Evolutionary conservation across 768 basidiomycete species (phyloP), one percentile per base, ranked within the genome.

Genomic region (Botryobasidium botryosum): DNA sequence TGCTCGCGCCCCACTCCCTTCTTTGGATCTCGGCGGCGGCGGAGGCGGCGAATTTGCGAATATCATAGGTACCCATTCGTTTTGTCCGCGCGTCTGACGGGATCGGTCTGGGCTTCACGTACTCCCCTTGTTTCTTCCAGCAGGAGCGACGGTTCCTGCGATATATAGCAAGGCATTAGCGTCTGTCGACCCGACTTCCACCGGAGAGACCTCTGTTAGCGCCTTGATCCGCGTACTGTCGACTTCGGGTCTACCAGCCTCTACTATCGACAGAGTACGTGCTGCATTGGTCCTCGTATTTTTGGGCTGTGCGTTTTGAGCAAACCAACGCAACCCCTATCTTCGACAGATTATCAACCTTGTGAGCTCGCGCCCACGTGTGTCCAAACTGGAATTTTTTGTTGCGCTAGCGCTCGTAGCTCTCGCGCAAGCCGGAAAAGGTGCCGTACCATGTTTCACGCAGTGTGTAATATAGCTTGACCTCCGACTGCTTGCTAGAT

Each of bases 351-450:
- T 96, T 53, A 80, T 94, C 45, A 87, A 82, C 60, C 67, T 91
- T 18, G 86, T 88, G 43, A 84, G 82, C 61, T 77, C 79, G 27
- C 71, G 71, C 47, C 70, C 82, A 35, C 70, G 78, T 41, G 80
- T 96, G 29, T 84, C 85, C 6, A 84, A 76, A 52, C 74, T 79
- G 46, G 90, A 96, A 57, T 91, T 92, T 65, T 91, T 83, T 58
- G 83, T 91, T 8, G 84, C 87, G 7, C 62, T 96, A 21, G 86
- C 84, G 8, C 68, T 96, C 12, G 85, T 84, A 36, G 84, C 85
- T 2, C 65, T 92, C 3, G 85, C 84, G 4, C 90, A 96, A 60
- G 64, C 74, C 4, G 78, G 75, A 3, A 77, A 78, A 71, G 84
- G 84, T 81, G 45, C 21, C 62, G 53, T 5, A 12, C 18, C 32